Conservation (phyloP, 768 basidiomycete genomes). For the Butyriboletus loyo region DNA sequence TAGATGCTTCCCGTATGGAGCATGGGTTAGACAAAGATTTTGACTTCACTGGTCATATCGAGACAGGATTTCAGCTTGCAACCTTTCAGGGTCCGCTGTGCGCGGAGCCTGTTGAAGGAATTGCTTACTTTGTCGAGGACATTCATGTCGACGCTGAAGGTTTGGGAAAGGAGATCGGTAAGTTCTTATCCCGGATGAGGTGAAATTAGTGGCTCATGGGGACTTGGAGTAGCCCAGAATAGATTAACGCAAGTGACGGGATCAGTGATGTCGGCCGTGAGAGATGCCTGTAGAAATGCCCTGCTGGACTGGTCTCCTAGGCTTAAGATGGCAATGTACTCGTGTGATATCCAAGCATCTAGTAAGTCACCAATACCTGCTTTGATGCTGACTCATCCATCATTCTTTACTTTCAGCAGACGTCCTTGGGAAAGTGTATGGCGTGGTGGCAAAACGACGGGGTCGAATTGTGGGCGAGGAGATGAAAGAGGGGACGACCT, state of each 20-base stretch:
- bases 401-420: conserved; percentile 57
- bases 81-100: conserved; percentile 94
- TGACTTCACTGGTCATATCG: conserved; percentile 80
- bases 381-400: conserved; percentile 9
- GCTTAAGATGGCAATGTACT: conserved; percentile 97
- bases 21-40: conserved; percentile 33
- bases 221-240: conserved; percentile 58
- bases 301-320: conserved; percentile 97
- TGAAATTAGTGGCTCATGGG: conserved; percentile 11
- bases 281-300: conserved; percentile 87
- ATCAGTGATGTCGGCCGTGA: conserved; percentile 82
- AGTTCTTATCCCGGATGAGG: conserved; percentile 21
- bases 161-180: conserved; percentile 66
- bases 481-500: conserved; percentile 96
- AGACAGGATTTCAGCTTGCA: conserved; percentile 94
- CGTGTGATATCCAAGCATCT: conserved; percentile 96
- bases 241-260: conserved; percentile 83
- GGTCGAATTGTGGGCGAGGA: conserved; percentile 95
- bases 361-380: conserved; percentile 51
- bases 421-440: conserved; percentile 96
- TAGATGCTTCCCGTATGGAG: conserved; percentile 32
- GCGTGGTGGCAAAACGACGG: conserved; percentile 85
- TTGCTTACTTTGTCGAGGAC: conserved; percentile 86
- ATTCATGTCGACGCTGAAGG: conserved; percentile 59
- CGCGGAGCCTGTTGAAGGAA: conserved; percentile 89